Evolutionary conservation across 495 filamentous ascomycete species (phyloP), one percentile per base, ranked within the genome.

Genomic region (Schizothecium vesticola): DNA sequence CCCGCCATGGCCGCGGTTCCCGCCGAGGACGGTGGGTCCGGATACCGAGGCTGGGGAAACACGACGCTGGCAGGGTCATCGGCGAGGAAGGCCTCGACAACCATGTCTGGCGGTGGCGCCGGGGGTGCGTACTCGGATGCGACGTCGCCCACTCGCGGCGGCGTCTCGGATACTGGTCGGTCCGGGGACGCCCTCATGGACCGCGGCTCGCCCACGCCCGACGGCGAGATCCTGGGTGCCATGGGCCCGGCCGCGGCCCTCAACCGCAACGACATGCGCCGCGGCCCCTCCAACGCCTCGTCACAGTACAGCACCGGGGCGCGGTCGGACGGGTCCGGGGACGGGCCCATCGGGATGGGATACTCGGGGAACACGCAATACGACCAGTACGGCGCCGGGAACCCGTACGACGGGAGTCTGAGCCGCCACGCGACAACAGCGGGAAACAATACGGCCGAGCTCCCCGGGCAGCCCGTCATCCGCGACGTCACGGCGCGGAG

Each of bases 11-110:
- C 73, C 25, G 85, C 80, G 56, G 81, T 74, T 23, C 84, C 80
- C 60, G 81, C 78, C 6, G 86, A 89, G 67, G 90, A 92, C 66
- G 86, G 84, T 67, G 82, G 79, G 33, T 83, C 87, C 10, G 95
- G 95, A 29, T 99, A 99, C 77, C 86, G 95, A 74, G 95, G 95
- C 68, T 99, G 95, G 95, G 95, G 95, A 36, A 91, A 92, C n/a
- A 92, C 90, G 22, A 85, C 87, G 5, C 81, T 82, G 22, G 85
- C 75, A 12, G 88, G 88, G 19, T 92, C 91, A n/a, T 87, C 88
- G 33, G 87, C 86, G 22, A 86, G 93, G 55, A 96, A 97, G 75
- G 85, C 89, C 9, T 96, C 93, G 11, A 97, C 92, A 36, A 96
- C 93, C 55, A 83, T 97, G 65, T 94, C 91, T 22, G 93, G 92